Percentiles rank a stretch among this genome's conserved stretches.
phyloP scores from a whole-genome alignment of 1,284 basidiomycete genomes.

The Leccinum solheimii region DNA sequence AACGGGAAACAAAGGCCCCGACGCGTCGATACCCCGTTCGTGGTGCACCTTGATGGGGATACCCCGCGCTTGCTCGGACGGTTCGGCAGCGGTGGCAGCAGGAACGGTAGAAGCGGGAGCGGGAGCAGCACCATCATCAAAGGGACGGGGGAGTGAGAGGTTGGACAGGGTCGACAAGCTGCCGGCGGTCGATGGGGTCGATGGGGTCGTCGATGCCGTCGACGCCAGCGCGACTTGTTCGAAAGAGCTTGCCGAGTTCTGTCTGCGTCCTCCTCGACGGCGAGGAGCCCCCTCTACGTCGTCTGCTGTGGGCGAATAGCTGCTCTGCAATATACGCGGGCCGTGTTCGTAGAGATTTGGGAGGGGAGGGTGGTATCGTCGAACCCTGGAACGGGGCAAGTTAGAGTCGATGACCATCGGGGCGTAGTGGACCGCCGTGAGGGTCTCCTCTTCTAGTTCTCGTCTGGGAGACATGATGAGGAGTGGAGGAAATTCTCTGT shows the following conservation, averaged over 20 bases:
- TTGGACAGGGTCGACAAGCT: slow-evolving; percentile 23
- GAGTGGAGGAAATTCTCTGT: slow-evolving; percentile 25
- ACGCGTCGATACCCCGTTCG: slow-evolving; percentile 18
- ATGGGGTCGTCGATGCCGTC: background rate
- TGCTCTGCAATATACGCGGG: slow-evolving; percentile 3
- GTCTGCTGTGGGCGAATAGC: background rate
- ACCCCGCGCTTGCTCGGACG: background rate
- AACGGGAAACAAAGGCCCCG: slow-evolving; percentile 12
- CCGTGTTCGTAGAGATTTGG: background rate
- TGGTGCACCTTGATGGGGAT: slow-evolving; percentile 13
- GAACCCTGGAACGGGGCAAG: slow-evolving; percentile 1
- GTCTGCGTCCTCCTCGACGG: slow-evolving; percentile 6
- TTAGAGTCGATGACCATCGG: background rate
- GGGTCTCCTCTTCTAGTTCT: slow-evolving; percentile 6
- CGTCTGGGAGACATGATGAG: slow-evolving; percentile 19
- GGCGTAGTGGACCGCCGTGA: background rate
- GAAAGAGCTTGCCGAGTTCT: slow-evolving; percentile 14
- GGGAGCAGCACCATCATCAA: slow-evolving; percentile 14
- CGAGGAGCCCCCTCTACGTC: background rate
- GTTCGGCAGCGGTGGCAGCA: background rate
- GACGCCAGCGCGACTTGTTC: slow-evolving; percentile 18
- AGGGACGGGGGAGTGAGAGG: slow-evolving; percentile 26
- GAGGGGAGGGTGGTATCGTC: background rate
- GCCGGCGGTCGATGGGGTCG: background rate
- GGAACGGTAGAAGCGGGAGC: background rate